Conservation (phyloP, 208 protist genomes). For the Entamoeba histolytica region DNA sequence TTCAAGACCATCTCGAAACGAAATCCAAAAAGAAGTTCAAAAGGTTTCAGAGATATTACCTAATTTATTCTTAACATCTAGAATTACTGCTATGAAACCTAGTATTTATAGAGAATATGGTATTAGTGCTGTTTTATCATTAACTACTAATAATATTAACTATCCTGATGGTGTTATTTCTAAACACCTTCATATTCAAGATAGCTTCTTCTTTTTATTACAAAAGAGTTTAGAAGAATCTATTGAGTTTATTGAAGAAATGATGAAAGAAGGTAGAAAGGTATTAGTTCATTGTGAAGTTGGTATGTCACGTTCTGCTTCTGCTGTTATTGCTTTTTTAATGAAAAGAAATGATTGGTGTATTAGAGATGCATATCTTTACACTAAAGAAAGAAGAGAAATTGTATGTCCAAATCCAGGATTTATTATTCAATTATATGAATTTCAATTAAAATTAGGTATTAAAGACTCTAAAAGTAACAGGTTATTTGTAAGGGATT, state of each 20-base stretch:
- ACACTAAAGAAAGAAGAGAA: constrained; percentile 42
- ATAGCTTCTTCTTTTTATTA: background rate
- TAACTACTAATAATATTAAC: background rate
- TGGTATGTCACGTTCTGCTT: constrained; percentile 60
- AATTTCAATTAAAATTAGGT: constrained; percentile 19
- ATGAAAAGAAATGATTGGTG: constrained; percentile 56
- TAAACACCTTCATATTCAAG: background rate
- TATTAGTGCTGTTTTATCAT: background rate
- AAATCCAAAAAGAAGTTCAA: background rate
- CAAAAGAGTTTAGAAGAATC: constrained; percentile 28
- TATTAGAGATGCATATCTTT: constrained; percentile 53
- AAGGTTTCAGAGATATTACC: background rate
- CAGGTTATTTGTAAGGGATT: background rate
- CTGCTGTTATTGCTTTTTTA: constrained; percentile 59
- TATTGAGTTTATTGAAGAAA: constrained; percentile 54
- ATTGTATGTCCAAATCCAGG: constrained; percentile 61
- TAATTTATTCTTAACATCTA: background rate
- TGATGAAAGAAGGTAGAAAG: constrained; percentile 36
- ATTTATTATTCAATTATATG: constrained; percentile 55
- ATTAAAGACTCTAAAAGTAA: background rate
- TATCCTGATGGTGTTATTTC: background rate
- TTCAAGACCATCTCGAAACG: too few relatives aligned
- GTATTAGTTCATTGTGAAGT: constrained; percentile 73
- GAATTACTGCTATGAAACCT: background rate
- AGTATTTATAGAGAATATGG: background rate